Percentiles rank a stretch among this genome's conserved stretches.
phyloP scores from a whole-genome alignment of 2,329 filamentous ascomycete genomes.

The Mollisia scopiformis region DNA sequence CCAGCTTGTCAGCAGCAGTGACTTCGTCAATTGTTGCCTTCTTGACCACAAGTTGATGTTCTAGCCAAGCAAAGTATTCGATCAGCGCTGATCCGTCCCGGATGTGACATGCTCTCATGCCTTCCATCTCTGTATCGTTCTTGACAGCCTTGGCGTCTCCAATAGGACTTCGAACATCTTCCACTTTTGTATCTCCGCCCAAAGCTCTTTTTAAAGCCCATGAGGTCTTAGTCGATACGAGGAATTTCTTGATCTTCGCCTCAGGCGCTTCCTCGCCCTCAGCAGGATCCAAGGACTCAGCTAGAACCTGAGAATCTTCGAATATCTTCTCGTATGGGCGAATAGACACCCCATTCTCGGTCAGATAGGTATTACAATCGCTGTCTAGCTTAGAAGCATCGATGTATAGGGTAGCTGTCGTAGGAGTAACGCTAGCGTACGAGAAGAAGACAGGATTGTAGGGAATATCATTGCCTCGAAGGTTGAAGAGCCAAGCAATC shows the following conservation, averaged over 20 bases:
- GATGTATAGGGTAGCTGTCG: conserved; percentile 78
- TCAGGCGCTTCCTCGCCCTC: conserved; percentile 39
- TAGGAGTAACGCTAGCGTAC: conserved; percentile 85
- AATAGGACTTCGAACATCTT: conserved; percentile 85
- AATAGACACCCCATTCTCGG: conserved; percentile 69
- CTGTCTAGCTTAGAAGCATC: conserved; percentile 76
- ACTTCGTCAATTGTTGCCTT: conserved; percentile 82
- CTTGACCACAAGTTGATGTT: conserved; percentile 80
- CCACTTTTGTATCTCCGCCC: conserved; percentile 82
- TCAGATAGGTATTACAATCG: conserved; percentile 71
- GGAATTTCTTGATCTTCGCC: conserved; percentile 60
- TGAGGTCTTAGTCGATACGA: conserved; percentile 86
- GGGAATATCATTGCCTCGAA: conserved; percentile 91
- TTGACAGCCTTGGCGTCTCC: conserved; percentile 93
- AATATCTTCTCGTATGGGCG: conserved; percentile 86
- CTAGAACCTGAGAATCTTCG: conserved; percentile 70
- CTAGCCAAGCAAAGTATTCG: conserved; percentile 96
- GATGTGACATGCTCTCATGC: conserved; percentile 93
- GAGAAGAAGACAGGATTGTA: conserved; percentile 99
- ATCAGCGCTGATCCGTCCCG: conserved; percentile 89
- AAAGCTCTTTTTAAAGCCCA: conserved; percentile 90
- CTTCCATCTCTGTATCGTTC: conserved; percentile 84
- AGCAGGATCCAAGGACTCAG: conserved; percentile 44
- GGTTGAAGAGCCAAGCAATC: conserved; percentile 97
- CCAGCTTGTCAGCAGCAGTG: conserved; percentile 87